Evolutionary conservation across 2,329 filamentous ascomycete species (phyloP).

Genomic region (Hymenoscyphus repandus): DNA sequence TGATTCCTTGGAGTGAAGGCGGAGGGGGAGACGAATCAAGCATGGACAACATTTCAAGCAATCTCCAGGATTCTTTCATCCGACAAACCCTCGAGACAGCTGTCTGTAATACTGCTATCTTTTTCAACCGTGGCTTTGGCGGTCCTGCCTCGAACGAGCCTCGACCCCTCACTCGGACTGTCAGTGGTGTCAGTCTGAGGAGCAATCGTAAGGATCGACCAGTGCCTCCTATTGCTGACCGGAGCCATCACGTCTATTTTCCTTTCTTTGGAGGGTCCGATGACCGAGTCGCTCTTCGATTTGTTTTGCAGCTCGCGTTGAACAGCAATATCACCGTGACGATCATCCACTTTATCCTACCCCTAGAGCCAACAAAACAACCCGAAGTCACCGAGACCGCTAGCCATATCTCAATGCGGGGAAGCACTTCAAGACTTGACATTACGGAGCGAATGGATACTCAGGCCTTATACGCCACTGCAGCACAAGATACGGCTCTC

Average conservation of each 20-base stretch:
- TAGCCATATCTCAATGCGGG: not conserved
- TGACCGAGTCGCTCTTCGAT: constrained; percentile 70
- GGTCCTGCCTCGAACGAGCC: constrained; percentile 40
- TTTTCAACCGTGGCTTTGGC: constrained; percentile 69
- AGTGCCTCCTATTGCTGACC: constrained; percentile 56
- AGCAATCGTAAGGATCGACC: constrained; percentile 50
- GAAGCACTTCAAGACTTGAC: constrained; percentile 12
- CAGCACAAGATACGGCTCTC: constrained; percentile 39
- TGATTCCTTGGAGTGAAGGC: constrained; percentile 85
- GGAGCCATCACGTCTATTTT: constrained; percentile 78
- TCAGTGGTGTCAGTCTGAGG: constrained; percentile 55
- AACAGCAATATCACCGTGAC: constrained; percentile 76
- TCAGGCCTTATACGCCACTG: constrained; percentile 19
- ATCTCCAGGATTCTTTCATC: constrained; percentile 70
- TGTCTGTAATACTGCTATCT: constrained; percentile 66
- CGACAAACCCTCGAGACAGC: constrained; percentile 58
- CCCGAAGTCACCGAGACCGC: constrained; percentile 9
- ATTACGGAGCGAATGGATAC: constrained; percentile 21
- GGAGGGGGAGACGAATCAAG: constrained; percentile 63
- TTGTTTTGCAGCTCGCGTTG: constrained; percentile 79
- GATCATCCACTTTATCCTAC: constrained; percentile 53
- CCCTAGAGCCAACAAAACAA: constrained; percentile 18
- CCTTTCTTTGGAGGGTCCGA: constrained; percentile 83
- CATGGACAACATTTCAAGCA: constrained; percentile 53
- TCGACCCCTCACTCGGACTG: constrained; percentile 36